Evolutionary conservation across 768 basidiomycete species (phyloP), one percentile per base, ranked within the genome.

Genomic region (Pleurotus tuber-regium): DNA sequence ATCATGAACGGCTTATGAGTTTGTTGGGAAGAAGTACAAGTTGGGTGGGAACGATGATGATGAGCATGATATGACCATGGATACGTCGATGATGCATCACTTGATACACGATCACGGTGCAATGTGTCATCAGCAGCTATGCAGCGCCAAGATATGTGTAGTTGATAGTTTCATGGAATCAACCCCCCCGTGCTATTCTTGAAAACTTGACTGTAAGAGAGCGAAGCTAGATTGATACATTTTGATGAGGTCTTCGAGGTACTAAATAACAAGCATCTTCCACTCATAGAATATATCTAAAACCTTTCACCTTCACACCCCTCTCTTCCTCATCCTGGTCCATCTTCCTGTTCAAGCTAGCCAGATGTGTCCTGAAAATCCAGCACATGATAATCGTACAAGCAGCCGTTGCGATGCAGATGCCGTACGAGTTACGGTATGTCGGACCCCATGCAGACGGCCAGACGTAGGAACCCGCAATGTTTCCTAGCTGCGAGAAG

Each of bases 401-500:
- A 4, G 72, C 74, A 56, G 71, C 81, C 54, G 78, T 75, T 47
- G 78, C 70, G 38, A 87, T 84, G 68, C 86, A 89, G 52, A 94
- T 86, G 19, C 75, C 79, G 67, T 84, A 94, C 1, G 87, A 88
- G 36, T 77, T 73, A 10, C 67, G 67, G 65, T 92, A 93, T 0
- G 77, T 76, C 9, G 84, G 87, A 3, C 85, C 87, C 87, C 87
- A 91, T 4, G 65, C 56, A 38, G 65, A 67, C 4, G 84, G 87
- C 84, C 86, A 91, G 19, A 82, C 68, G 60, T 87, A 87, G 72
- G 89, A 86, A 56, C 92, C 91, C 14, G 85, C 76, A 51, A 95
- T 75, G 66, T 94, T 95, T 4, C 92, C 93, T 23, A 93, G 74
- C 61, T 90, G 86, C 25, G 86, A 83, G 66, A 88, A 87, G 23